Evolutionary conservation across 2,329 filamentous ascomycete species (phyloP), one percentile per base, ranked within the genome.

Genomic region (Alternaria triticimaculans): DNA sequence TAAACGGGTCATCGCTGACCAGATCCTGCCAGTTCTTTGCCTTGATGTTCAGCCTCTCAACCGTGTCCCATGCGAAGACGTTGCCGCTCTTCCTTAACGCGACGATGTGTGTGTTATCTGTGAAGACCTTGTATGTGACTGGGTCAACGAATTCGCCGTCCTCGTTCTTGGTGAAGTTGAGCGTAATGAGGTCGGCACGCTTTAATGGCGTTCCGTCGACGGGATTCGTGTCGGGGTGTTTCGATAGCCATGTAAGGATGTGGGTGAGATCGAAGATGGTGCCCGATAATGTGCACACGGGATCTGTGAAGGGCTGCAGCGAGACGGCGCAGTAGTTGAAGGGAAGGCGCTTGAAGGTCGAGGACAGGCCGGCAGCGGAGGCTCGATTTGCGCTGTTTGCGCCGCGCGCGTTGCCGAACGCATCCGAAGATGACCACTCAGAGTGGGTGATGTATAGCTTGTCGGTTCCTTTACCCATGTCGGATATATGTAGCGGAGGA

Each of bases 321-420:
- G 93, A 97, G 43, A 97, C 90, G 66, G 96, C 93, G 87, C 96
- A 99, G 83, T 96, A 98, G 85, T 97, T 98, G 87, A 96, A 99
- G 28, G 96, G 96, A 2, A 99, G 87, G 49, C 93, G 91, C 76
- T 91, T 93, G 84, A 98, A 98, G 41, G 87, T 87, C 53, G 88
- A 86, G 18, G 74, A 65, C 15, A 76, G 68, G 68, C 88, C 87
- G 3, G 83, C 81, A 51, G 81, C 80, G 21, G 80, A 86, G 79
- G 80, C 83, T 68, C 74, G 86, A 80, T 82, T 89, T 78, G 77
- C 87, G 79, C 84, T 83, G 55, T 89, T 90, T 60, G 91, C 88
- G 72, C 89, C 89, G 60, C 90, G 90, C 78, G 90, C 94, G 70
- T 94, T 93, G 30, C 92, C 92, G 82, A 92, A 97, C 63, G 93